A percentile compares a stretch with the other conserved stretches of the same genome.
Conservation (phyloP, 805 yeast species). For the Aciculoconidium aculeatum region DNA sequence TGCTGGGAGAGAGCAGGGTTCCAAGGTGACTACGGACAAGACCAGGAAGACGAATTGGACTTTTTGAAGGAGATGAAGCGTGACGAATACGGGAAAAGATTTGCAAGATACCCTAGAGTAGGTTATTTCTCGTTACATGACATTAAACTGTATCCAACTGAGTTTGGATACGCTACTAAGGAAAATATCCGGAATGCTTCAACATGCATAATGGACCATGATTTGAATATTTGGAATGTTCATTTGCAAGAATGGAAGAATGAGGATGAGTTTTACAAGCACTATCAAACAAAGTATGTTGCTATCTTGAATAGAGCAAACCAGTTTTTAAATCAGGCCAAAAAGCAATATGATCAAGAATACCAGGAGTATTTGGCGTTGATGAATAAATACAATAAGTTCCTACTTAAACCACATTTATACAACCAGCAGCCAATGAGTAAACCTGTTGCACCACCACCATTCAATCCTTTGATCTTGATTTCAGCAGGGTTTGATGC, state of each 20-base stretch:
- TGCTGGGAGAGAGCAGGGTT: constrained; percentile 76
- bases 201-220: constrained; percentile 73
- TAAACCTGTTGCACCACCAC: constrained; percentile 31
- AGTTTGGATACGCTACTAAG: constrained; percentile 66
- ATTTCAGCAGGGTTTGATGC: constrained; percentile 89
- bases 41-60: constrained; percentile 38
- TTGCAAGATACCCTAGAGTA: constrained; percentile 50
- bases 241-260: constrained; percentile 63
- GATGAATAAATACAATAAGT: constrained; percentile 26
- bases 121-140: constrained; percentile 85
- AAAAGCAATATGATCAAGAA: constrained; percentile 36
- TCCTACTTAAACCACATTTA: constrained; percentile 24
- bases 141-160: constrained; percentile 82
- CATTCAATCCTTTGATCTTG: constrained; percentile 49
- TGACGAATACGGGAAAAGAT: constrained; percentile 45
- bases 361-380: constrained; percentile 21
- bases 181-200: constrained; percentile 71
- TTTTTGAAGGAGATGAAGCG: constrained; percentile 26
- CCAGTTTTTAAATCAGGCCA: constrained; percentile 51
- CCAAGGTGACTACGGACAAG: constrained; percentile 40
- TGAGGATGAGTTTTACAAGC: constrained; percentile 58
- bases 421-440: constrained; percentile 17
- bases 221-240: constrained; percentile 75
- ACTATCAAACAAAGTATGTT: constrained; percentile 57
- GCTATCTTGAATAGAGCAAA: constrained; percentile 60